These are phyloP conservation scores for Blakeslea trispora DNA, from an alignment of 371 early-diverging fungal genomes.

Conservation along the genomic window DNA sequence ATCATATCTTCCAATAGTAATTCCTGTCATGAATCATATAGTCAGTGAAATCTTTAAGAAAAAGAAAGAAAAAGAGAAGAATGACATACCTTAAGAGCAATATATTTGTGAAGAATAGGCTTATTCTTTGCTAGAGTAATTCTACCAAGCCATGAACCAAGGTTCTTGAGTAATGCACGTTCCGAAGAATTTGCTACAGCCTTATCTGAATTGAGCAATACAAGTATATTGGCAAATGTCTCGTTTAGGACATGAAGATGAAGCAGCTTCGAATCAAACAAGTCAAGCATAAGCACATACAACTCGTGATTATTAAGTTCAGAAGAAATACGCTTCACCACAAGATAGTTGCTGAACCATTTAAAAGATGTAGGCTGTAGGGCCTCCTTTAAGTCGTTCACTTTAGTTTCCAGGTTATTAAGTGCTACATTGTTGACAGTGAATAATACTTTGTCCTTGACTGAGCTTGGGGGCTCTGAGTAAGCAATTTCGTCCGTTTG, in stretches of 20 bases:
- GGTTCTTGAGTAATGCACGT: constrained; percentile 84
- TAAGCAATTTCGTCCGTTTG: constrained; percentile 33
- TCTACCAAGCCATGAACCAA: constrained; percentile 95
- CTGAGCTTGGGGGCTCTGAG: constrained; percentile 63
- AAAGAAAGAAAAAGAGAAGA: background rate
- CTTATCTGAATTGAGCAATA: constrained; percentile 88
- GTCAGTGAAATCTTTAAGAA: too few species aligned
- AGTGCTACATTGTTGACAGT: constrained; percentile 91
- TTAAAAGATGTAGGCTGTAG: constrained; percentile 65
- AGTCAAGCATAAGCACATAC: constrained; percentile 78
- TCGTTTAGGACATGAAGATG: constrained; percentile 77
- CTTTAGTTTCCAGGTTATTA: constrained; percentile 80
- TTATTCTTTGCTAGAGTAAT: constrained; percentile 89
- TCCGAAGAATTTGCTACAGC: constrained; percentile 88
- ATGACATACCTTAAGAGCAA: constrained; percentile 83
- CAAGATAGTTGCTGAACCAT: constrained; percentile 92
- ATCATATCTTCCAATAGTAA: constrained; percentile 87
- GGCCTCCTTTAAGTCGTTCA: constrained; percentile 72
- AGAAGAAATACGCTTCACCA: constrained; percentile 87
- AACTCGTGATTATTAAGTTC: constrained; percentile 93
- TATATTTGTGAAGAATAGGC: constrained; percentile 91
- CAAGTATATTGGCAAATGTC: constrained; percentile 81
- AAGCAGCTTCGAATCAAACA: constrained; percentile 61
- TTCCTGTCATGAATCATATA: constrained; percentile 66
- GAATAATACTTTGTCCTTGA: constrained; percentile 90